These are phyloP conservation scores for Dianthus caryophyllus DNA, from an alignment of 148 eudicot species.

Conservation along the genomic window DNA sequence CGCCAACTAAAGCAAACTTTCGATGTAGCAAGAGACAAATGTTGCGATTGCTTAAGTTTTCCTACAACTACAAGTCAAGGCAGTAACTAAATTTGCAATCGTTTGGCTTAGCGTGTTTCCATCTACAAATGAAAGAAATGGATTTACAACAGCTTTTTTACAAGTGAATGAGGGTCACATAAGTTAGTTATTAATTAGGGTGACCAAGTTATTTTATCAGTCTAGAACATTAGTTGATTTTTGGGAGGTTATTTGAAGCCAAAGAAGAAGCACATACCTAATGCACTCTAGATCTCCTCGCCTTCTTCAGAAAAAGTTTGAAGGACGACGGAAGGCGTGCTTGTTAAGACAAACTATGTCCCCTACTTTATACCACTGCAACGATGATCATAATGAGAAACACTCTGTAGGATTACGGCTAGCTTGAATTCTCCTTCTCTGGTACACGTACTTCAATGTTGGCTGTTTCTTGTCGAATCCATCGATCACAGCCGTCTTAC, in stretches of 20 bases:
- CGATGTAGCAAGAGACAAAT: neutral
- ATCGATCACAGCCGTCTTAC: slow-evolving; percentile 13
- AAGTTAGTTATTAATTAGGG: neutral
- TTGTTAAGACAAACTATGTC: neutral
- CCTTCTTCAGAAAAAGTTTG: slow-evolving; percentile 27
- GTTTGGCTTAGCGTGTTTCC: neutral
- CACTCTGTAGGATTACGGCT: slow-evolving; percentile 22
- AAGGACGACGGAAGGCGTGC: slow-evolving; percentile 15
- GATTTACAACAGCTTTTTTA: neutral
- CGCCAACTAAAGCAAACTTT: neutral
- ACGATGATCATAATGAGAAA: neutral
- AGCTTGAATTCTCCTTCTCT: slow-evolving; percentile 41
- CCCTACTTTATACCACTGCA: slow-evolving; percentile 9
- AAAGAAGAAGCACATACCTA: neutral
- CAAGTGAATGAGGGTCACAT: neutral
- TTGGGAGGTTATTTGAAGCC: neutral
- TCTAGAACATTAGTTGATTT: neutral
- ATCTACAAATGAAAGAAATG: neutral
- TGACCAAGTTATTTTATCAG: neutral
- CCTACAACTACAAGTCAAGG: neutral
- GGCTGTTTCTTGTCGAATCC: slow-evolving; percentile 19
- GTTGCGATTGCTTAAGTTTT: neutral
- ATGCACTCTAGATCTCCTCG: slow-evolving; percentile 15
- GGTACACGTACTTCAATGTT: slow-evolving; percentile 34
- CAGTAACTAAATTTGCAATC: neutral